A percentile compares a stretch with the other conserved stretches of the same genome.
phyloP scores from a whole-genome alignment of 306 rosid genomes.

The Alnus rubra region DNA sequence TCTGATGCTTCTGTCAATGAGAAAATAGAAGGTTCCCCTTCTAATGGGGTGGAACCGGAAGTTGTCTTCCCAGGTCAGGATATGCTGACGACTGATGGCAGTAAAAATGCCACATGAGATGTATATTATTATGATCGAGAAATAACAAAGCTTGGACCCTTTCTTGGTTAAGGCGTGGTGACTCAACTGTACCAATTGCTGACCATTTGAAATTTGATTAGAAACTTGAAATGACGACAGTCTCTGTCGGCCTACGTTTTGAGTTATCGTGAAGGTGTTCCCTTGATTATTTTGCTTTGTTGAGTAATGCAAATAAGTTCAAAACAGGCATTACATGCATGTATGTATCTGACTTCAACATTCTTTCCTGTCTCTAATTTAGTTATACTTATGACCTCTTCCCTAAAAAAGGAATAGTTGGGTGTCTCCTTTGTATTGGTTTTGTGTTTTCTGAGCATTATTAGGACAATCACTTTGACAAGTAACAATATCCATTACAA shows the following conservation, averaged over 20 bases:
- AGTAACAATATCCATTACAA: too few relatives aligned
- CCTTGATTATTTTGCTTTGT: conserved; percentile 13
- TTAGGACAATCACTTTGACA: too few relatives aligned
- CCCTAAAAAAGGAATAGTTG: neutral
- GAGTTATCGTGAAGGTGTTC: conserved; percentile 12
- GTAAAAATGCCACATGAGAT: conserved; percentile 28
- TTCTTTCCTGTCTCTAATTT: neutral
- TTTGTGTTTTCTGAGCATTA: too few relatives aligned
- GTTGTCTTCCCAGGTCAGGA: conserved; percentile 21
- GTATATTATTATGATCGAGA: conserved; percentile 19
- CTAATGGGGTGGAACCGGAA: conserved; percentile 27
- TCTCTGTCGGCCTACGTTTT: neutral
- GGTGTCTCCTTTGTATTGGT: neutral
- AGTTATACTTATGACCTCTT: neutral
- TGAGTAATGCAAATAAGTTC: conserved; percentile 22
- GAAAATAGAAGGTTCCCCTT: conserved; percentile 33
- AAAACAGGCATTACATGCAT: conserved; percentile 18
- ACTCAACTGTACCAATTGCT: conserved; percentile 27
- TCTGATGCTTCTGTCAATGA: conserved; percentile 47
- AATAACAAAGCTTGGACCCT: conserved; percentile 3
- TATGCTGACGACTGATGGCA: conserved; percentile 16
- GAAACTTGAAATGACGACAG: conserved; percentile 9
- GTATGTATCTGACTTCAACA: conserved; percentile 15
- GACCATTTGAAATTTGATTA: conserved; percentile 22
- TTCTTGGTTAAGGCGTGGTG: conserved; percentile 15